These are phyloP conservation scores for Fusarium oxysporum DNA, from an alignment of 2,329 filamentous ascomycete genomes.

Conservation along the genomic window DNA sequence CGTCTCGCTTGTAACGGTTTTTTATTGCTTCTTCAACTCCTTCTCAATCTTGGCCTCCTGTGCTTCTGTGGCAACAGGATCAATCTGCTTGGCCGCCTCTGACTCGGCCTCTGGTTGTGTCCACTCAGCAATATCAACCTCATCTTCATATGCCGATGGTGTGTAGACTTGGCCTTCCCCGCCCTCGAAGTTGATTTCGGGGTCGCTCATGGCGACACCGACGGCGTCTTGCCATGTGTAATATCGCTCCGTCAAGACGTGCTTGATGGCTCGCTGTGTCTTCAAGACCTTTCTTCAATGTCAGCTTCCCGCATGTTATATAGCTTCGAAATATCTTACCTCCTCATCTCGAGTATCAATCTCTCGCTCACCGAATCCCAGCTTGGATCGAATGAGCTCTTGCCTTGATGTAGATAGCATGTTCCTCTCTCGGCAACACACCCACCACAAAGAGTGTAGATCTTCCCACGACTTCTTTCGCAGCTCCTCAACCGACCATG, in stretches of 20 bases:
- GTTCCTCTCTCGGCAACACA: conserved; percentile 91
- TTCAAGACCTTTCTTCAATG: conserved; percentile 68
- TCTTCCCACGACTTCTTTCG: conserved; percentile 93
- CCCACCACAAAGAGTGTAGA: conserved; percentile 92
- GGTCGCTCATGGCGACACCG: conserved; percentile 72
- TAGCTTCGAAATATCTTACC: conserved; percentile 63
- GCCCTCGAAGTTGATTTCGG: conserved; percentile 70
- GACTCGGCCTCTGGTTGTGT: conserved; percentile 36
- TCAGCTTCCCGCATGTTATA: conserved; percentile 17
- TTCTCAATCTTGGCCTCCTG: conserved; percentile 39
- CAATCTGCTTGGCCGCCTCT: conserved; percentile 28
- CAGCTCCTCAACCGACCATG: conserved; percentile 88
- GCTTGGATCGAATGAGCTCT: conserved; percentile 74
- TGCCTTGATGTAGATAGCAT: conserved; percentile 80
- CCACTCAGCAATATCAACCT: conserved; percentile 44
- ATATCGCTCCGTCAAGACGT: conserved; percentile 86
- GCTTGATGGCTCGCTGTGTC: conserved; percentile 87
- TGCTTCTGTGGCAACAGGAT: conserved; percentile 25
- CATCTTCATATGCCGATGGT: conserved; percentile 56
- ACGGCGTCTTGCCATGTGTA: conserved; percentile 87
- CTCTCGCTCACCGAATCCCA: conserved; percentile 81
- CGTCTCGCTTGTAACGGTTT: background rate
- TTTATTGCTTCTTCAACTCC: conserved; percentile 36
- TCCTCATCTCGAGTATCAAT: conserved; percentile 69
- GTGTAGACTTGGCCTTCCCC: conserved; percentile 62